Percentiles rank a stretch among this genome's conserved stretches.
These are phyloP conservation scores for Pythium guiyangense DNA, from an alignment of 352 stramenopile genomes.

Conservation along the genomic window DNA sequence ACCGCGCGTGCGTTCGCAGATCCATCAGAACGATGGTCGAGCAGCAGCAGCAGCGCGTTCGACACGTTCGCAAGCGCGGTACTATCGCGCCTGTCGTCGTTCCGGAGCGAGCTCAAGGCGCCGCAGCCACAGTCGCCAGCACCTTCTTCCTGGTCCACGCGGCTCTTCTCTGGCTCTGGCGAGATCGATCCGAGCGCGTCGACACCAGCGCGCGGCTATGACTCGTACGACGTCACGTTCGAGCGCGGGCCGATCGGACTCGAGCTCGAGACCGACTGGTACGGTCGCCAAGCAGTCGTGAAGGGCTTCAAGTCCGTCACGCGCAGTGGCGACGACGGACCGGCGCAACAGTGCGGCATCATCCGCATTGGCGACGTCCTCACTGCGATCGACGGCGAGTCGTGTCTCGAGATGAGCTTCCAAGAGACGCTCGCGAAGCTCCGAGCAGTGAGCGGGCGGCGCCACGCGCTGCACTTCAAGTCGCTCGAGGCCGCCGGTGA, in stretches of 20 bases:
- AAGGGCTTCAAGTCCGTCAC: constrained; percentile 41
- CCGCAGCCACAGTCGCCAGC: neutral
- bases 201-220: constrained; percentile 34
- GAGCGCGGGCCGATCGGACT: constrained; percentile 55
- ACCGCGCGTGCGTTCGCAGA: too few relatives aligned
- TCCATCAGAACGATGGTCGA: neutral
- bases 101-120: neutral
- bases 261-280: constrained; percentile 73
- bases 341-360: constrained; percentile 48
- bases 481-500: constrained; percentile 61
- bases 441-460: constrained; percentile 29
- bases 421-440: constrained; percentile 47
- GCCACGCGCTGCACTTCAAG: constrained; percentile 71
- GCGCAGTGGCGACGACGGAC: constrained; percentile 28
- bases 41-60: constrained; percentile 1
- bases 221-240: constrained; percentile 70
- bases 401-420: constrained; percentile 68
- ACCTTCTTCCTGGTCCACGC: constrained; percentile 7
- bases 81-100: constrained; percentile 6
- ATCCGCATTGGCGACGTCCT: constrained; percentile 70
- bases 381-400: constrained; percentile 64
- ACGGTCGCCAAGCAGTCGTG: constrained; percentile 63
- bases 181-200: constrained; percentile 5
- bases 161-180: constrained; percentile 7
- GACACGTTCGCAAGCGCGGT: constrained; percentile 8